Conservation (phyloP, 2,329 filamentous ascomycete genomes). For the Camptophora hylomeconis region DNA sequence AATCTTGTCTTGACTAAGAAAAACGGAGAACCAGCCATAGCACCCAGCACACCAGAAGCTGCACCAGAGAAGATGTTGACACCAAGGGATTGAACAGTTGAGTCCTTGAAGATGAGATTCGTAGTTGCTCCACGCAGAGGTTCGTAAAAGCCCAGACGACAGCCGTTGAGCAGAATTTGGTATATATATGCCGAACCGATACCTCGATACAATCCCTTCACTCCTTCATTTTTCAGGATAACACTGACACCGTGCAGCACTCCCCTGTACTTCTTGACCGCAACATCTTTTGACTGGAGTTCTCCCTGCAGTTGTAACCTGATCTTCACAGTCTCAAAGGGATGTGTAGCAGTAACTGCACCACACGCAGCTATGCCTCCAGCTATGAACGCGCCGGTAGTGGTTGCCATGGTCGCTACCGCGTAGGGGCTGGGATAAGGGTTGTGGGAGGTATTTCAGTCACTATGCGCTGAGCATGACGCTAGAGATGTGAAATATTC, state of each 20-base stretch:
- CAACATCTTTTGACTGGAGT: slow-evolving; percentile 72
- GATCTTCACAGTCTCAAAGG: slow-evolving; percentile 98
- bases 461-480: too few relatives aligned
- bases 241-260: slow-evolving; percentile 83
- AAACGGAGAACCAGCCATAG: slow-evolving; percentile 86
- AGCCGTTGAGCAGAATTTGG: slow-evolving; percentile 92
- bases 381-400: slow-evolving; percentile 68
- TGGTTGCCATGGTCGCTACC: slow-evolving; percentile 13
- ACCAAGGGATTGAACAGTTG: slow-evolving; percentile 65
- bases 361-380: slow-evolving; percentile 95
- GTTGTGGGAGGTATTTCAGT: slow-evolving; percentile 1
- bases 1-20: slow-evolving; percentile 95
- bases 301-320: slow-evolving; percentile 97
- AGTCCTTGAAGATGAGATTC: slow-evolving; percentile 55
- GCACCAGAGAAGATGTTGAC: slow-evolving; percentile 94
- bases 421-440: not conserved
- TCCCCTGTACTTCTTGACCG: slow-evolving; percentile 77
- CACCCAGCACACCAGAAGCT: slow-evolving; percentile 76
- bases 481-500: too few relatives aligned
- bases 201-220: slow-evolving; percentile 74
- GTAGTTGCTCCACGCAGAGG: slow-evolving; percentile 68
- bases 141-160: slow-evolving; percentile 93
- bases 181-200: slow-evolving; percentile 90
- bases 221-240: slow-evolving; percentile 80
- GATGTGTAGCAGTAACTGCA: slow-evolving; percentile 92